A percentile compares a stretch with the other conserved stretches of the same genome.
These are phyloP conservation scores for Aspergillus niger DNA, from an alignment of 2,329 filamentous ascomycete species.

Conservation along the genomic window DNA sequence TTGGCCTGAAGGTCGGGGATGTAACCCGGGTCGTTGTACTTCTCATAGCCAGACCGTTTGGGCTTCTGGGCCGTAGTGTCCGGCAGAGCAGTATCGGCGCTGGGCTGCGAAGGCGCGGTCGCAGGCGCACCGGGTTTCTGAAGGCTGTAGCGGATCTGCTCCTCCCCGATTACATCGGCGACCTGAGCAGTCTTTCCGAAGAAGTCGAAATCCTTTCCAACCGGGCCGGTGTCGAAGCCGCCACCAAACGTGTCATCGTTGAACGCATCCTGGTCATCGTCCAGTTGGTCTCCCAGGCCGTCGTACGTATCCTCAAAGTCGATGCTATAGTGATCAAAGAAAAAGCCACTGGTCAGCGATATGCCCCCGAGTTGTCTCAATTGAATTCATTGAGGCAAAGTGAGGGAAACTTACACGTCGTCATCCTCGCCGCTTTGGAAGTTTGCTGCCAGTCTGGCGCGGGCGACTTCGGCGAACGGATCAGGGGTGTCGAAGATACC, in stretches of 20 bases:
- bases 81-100: conserved; percentile 49
- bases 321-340: conserved; percentile 50
- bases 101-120: conserved; percentile 31
- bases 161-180: conserved; percentile 81
- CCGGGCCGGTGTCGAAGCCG: conserved; percentile 50
- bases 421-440: conserved; percentile 61
- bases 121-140: conserved; percentile 61
- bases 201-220: conserved; percentile 96
- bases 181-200: conserved; percentile 90
- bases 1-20: conserved; percentile 91
- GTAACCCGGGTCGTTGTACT: conserved; percentile 80
- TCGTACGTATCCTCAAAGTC: conserved; percentile 99
- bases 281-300: conserved; percentile 83
- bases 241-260: conserved; percentile 93
- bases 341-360: background rate
- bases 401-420: conserved; percentile 56
- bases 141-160: conserved; percentile 80
- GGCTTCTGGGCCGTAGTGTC: conserved; percentile 53
- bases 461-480: conserved; percentile 81
- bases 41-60: conserved; percentile 82
- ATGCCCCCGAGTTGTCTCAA: background rate
- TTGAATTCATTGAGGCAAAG: background rate
- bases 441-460: conserved; percentile 48
- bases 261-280: conserved; percentile 90
- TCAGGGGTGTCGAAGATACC: conserved; percentile 78